A percentile compares a stretch with the other conserved stretches of the same genome.
These are phyloP conservation scores for Lichtheimia ramosa DNA, from an alignment of 371 early-diverging fungal genomes.

Conservation along the genomic window DNA sequence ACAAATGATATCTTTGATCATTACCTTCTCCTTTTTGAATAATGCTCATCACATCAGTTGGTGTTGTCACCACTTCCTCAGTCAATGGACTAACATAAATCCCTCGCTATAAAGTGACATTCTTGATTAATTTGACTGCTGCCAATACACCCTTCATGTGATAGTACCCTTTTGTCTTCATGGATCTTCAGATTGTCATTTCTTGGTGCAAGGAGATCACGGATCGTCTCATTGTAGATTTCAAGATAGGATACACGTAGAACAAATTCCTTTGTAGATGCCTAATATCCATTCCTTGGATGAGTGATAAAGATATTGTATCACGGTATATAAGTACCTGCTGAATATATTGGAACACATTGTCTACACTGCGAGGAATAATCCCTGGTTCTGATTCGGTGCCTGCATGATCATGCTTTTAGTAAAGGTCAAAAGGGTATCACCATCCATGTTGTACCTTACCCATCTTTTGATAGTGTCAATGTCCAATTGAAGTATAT, in stretches of 20 bases:
- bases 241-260: slow-evolving; percentile 94
- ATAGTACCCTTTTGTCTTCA: slow-evolving; percentile 65
- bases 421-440: neutral
- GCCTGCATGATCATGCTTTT: slow-evolving; percentile 54
- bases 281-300: slow-evolving; percentile 17
- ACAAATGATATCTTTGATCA: neutral
- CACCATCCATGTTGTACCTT: neutral
- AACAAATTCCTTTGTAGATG: slow-evolving; percentile 72
- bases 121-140: neutral
- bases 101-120: slow-evolving; percentile 57
- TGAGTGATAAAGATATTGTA: slow-evolving; percentile 4
- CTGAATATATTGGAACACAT: slow-evolving; percentile 55
- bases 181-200: slow-evolving; percentile 79
- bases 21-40: slow-evolving; percentile 76
- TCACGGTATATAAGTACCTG: slow-evolving; percentile 23
- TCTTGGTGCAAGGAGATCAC: slow-evolving; percentile 84
- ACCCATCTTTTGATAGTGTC: slow-evolving; percentile 25
- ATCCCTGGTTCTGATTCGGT: slow-evolving; percentile 58
- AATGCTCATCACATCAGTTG: slow-evolving; percentile 77
- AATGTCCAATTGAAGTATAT: no score
- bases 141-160: neutral
- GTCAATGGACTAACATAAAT: slow-evolving; percentile 85
- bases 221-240: slow-evolving; percentile 96
- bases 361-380: slow-evolving; percentile 50
- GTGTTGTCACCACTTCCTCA: slow-evolving; percentile 87